Evolutionary conservation across 2,329 filamentous ascomycete species (phyloP).

Genomic region (Basipetospora chlamydospora): DNA sequence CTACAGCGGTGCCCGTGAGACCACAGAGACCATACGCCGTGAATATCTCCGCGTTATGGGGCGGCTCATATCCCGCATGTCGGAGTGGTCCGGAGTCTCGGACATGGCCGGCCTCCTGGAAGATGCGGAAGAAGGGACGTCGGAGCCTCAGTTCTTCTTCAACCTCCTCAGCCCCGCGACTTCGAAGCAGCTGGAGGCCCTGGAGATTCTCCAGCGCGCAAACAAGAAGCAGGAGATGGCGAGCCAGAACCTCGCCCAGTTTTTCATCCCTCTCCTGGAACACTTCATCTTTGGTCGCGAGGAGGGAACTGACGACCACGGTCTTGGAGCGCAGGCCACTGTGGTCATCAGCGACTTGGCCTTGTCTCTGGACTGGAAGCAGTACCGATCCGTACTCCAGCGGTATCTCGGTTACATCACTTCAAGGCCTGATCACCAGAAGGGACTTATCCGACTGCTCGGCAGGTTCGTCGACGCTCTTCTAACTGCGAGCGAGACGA

Average conservation of each 20-base stretch:
- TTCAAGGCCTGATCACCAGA: slow-evolving; percentile 69
- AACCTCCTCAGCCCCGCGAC: slow-evolving; percentile 86
- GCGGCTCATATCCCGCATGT: slow-evolving; percentile 57
- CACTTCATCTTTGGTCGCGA: slow-evolving; percentile 81
- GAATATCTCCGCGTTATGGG: slow-evolving; percentile 74
- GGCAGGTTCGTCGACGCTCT: slow-evolving; percentile 71
- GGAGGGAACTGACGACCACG: slow-evolving; percentile 63
- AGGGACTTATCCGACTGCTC: slow-evolving; percentile 70
- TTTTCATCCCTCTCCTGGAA: slow-evolving; percentile 83
- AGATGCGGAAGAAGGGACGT: slow-evolving; percentile 46
- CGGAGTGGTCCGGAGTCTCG: slow-evolving; percentile 53
- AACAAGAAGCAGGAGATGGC: slow-evolving; percentile 50
- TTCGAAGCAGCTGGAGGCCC: slow-evolving; percentile 68
- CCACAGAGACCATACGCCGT: slow-evolving; percentile 69
- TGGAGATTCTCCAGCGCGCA: slow-evolving; percentile 60
- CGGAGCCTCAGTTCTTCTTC: slow-evolving; percentile 66
- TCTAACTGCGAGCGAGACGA: slow-evolving; percentile 28
- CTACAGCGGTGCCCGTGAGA: slow-evolving; percentile 59
- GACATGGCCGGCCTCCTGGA: slow-evolving; percentile 60
- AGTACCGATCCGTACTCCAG: slow-evolving; percentile 73
- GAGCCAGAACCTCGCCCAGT: slow-evolving; percentile 66
- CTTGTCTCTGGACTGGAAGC: slow-evolving; percentile 71
- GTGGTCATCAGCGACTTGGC: slow-evolving; percentile 62
- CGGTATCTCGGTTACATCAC: slow-evolving; percentile 73
- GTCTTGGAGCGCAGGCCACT: slow-evolving; percentile 76